These are phyloP conservation scores for Penicillium paradoxum DNA, from an alignment of 495 filamentous ascomycete genomes.

Conservation along the genomic window DNA sequence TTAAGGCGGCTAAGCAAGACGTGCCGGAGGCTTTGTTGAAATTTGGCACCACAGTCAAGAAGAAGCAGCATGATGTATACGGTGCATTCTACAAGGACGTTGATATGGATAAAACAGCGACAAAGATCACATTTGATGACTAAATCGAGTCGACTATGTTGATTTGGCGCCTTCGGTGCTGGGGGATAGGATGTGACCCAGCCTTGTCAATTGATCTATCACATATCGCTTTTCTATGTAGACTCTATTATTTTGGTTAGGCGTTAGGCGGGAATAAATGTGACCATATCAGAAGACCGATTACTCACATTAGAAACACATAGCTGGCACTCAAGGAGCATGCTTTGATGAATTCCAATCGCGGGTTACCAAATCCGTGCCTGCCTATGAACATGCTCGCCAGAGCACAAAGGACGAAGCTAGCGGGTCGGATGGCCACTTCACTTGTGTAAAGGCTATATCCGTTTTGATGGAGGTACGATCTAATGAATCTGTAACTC, in stretches of 20 bases:
- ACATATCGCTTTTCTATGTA: constrained; percentile 58
- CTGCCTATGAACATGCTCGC: constrained; percentile 27
- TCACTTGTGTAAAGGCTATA: constrained; percentile 28
- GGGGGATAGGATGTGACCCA: constrained; percentile 25
- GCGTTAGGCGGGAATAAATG: not conserved
- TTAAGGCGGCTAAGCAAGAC: constrained; percentile 80
- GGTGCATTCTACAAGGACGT: constrained; percentile 86
- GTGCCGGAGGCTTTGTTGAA: constrained; percentile 86
- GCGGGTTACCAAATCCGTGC: constrained; percentile 11
- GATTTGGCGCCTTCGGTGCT: constrained; percentile 15
- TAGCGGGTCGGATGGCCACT: constrained; percentile 23
- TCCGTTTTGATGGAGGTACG: constrained; percentile 49
- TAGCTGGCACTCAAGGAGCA: constrained; percentile 50
- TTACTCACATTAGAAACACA: constrained; percentile 55
- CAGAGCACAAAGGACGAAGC: constrained; percentile 32
- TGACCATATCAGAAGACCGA: not conserved
- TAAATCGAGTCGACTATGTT: constrained; percentile 25
- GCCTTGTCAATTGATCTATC: constrained; percentile 40
- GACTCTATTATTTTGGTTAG: constrained; percentile 39
- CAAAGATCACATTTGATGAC: constrained; percentile 91
- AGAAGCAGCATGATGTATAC: constrained; percentile 90
- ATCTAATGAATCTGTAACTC: constrained; percentile 65
- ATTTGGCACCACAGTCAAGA: constrained; percentile 97
- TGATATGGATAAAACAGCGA: constrained; percentile 72
- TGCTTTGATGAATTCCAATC: constrained; percentile 45